A percentile compares a stretch with the other conserved stretches of the same genome.
phyloP scores from a whole-genome alignment of 306 rosid genomes.

The Hippophae gyantsensis region DNA sequence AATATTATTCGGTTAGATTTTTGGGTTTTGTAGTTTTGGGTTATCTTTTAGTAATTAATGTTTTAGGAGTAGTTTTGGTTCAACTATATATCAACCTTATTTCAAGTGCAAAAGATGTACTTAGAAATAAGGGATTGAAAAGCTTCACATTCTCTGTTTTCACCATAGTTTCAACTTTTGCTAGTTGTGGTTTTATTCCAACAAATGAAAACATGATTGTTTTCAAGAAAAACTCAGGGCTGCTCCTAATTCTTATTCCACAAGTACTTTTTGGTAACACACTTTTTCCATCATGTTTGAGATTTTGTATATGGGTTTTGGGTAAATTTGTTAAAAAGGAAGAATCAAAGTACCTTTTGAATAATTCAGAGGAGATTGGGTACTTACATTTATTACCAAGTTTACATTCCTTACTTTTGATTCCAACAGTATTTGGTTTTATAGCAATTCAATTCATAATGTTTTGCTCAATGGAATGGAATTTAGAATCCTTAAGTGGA shows the following conservation, averaged over 20 bases:
- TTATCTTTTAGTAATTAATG: conserved; percentile 25
- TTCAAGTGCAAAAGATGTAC: conserved; percentile 25
- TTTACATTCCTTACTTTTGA: conserved; percentile 23
- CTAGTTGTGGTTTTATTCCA: conserved; percentile 61
- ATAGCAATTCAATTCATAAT: conserved; percentile 24
- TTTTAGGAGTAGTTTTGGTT: conserved; percentile 26
- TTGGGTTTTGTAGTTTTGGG: conserved; percentile 34
- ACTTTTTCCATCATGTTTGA: conserved; percentile 39
- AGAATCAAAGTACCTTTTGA: conserved; percentile 27
- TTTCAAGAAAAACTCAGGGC: conserved; percentile 36
- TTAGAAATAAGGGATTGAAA: conserved; percentile 24
- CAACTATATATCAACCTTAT: conserved; percentile 19
- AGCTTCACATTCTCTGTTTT: conserved; percentile 35
- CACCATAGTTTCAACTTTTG: conserved; percentile 47
- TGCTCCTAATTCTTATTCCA: conserved; percentile 38
- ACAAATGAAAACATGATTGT: conserved; percentile 68
- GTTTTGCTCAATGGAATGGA: conserved; percentile 44
- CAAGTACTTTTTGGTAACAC: conserved; percentile 53
- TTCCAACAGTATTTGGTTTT: conserved; percentile 34
- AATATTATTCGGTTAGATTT: conserved; percentile 16
- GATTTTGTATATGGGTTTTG: conserved; percentile 24
- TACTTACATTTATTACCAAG: conserved; percentile 35
- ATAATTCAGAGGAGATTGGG: conserved; percentile 21
- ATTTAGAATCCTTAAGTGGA: conserved; percentile 27
- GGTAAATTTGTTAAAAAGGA: conserved; percentile 27